A percentile compares a stretch with the other conserved stretches of the same genome.
These are phyloP conservation scores for Brasenia schreberi DNA, from an alignment of 164 flowering plant genomes.

Conservation along the genomic window DNA sequence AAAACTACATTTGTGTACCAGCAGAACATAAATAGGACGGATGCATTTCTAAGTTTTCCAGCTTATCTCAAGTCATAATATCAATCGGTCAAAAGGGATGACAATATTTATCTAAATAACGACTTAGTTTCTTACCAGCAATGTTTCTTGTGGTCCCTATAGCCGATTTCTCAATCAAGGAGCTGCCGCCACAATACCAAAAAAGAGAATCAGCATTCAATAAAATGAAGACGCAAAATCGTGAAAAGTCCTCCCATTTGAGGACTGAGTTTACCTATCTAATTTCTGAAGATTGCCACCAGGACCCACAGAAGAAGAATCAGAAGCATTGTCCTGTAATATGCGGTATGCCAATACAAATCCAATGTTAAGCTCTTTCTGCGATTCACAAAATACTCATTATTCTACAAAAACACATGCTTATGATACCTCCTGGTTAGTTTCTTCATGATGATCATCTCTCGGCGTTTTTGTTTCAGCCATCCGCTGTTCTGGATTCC, in stretches of 20 bases:
- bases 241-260: neutral
- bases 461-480: neutral
- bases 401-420: too few species aligned
- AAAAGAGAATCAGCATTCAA: neutral
- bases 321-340: neutral
- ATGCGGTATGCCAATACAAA: neutral
- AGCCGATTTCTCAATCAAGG: neutral
- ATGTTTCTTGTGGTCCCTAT: neutral
- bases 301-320: neutral
- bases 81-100: neutral
- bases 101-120: neutral
- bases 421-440: too few species aligned
- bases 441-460: neutral
- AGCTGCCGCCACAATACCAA: neutral
- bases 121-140: neutral
- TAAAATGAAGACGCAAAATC: neutral
- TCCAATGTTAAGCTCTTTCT: neutral
- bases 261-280: neutral
- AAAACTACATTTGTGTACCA: neutral
- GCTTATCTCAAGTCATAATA: neutral
- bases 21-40: neutral
- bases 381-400: neutral
- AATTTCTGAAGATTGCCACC: neutral
- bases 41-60: neutral
- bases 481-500: neutral